Evolutionary conservation across 768 basidiomycete species (phyloP), one percentile per base, ranked within the genome.

Genomic region (Crassisporium funariophilum): DNA sequence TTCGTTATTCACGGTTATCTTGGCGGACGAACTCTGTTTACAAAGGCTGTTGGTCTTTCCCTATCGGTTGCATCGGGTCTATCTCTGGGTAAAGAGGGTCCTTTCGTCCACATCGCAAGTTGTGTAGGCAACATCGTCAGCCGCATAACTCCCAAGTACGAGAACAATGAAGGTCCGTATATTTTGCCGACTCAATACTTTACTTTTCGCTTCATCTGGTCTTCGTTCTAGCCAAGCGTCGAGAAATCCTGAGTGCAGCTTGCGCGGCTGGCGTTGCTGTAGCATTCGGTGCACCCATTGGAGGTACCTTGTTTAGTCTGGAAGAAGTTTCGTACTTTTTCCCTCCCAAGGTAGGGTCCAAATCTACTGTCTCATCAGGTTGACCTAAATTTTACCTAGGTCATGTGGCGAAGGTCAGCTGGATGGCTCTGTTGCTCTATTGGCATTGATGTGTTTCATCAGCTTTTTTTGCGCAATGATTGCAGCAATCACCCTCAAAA

Each of bases 401-500:
- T 89, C 44, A 93, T 98, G 91, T 95, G 91, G 91, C 75, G 93
- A 72, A 90, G 90, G 91, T 91, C 59, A 37, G 66, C 52, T 41
- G 20, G 21, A 3, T n/a, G 37, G 10, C 48, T 44, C 37, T 24
- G 37, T 66, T 17, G 66, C 37, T 1, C 62, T 62, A 52, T 65
- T 19, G 61, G 60, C n/a, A 31, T 40, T 36, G 45, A 43, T 40
- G 16, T 39, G 13, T 29, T 33, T 47, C 44, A 60, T 4, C 22
- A 95, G 92, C 59, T 99, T 99, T 71, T 95, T 99, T 66, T 98
- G 97, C 61, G 97, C 97, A 2, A 85, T 98, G 79, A 91, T 98
- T 54, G 97, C 97, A 2, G 95, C 95, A 1, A 87, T 98, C 56
- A 95, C 95, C 0, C 73, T 99, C 35, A 80, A 85, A 68, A 87